Evolutionary conservation across 257 asterid species (phyloP), one percentile per base, ranked within the genome.

Genomic region (Nicotiana undulata): DNA sequence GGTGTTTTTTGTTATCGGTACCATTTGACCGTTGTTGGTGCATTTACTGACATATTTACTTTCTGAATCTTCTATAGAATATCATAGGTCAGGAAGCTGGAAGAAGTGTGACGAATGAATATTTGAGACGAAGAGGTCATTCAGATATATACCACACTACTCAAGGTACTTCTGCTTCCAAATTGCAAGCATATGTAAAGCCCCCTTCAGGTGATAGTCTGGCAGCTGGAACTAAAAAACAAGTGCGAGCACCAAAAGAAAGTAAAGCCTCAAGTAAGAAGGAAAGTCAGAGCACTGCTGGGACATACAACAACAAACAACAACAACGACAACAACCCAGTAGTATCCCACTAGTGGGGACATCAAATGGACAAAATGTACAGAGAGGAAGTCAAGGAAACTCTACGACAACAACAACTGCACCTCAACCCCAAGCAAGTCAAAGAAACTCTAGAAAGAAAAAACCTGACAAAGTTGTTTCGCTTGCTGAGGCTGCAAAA

Each of bases 401-500:
- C 81, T 90, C 97, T 64, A 90, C 12, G 49, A 63, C 79, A 93
- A 92, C 97, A 91, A 90, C 79, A 49, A 74, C 79, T 74, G 26
- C 44, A 9, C 61, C 63, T 74, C 79, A 49, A 74, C 18, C 79
- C 79, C 79, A 74, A 6, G 81, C 79, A 49, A 87, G 85, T 84
- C 89, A 88, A 83, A 81, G 76, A 56, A 85, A 46, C 78, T 90
- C 97, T 61, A 92, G 67, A 81, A 93, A 95, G 98, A 93, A 93
- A 84, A 95, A 92, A 80, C 83, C 95, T 0, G 99, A 97, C 51
- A 93, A 91, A 86, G 94, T 89, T 68, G 86, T 95, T 79, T 86
- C 98, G 59, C 93, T 95, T 2, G 96, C 99, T 5, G 99, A 95
- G 86, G 98, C 97, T 79, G 94, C 97, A 34, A 93, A 93, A 83